These are phyloP conservation scores for Talaromyces piceae DNA, from an alignment of 2,329 filamentous ascomycete genomes.

Conservation along the genomic window DNA sequence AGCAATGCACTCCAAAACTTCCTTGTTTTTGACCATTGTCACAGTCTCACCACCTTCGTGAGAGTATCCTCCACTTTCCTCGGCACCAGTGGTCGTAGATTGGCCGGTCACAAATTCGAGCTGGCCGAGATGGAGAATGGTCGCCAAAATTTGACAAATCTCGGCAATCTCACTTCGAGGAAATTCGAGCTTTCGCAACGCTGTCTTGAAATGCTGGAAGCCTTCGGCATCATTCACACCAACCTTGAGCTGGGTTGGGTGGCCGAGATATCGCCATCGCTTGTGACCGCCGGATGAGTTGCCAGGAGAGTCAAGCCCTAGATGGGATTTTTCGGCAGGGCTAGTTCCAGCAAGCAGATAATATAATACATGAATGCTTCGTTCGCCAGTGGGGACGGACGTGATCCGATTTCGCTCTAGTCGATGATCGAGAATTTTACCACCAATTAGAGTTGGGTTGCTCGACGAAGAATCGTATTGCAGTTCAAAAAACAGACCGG, in stretches of 20 bases:
- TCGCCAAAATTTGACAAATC: conserved; percentile 88
- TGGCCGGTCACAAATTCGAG: conserved; percentile 83
- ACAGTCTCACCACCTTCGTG: conserved; percentile 83
- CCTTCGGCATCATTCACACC: conserved; percentile 94
- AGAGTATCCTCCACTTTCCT: conserved; percentile 93
- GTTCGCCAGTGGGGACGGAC: conserved; percentile 86
- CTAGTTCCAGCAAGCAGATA: conserved; percentile 92
- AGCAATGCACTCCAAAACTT: conserved; percentile 74
- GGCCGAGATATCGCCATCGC: conserved; percentile 92
- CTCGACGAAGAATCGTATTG: conserved; percentile 87
- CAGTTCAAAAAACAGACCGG: conserved; percentile 89
- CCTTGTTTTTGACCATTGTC: conserved; percentile 89
- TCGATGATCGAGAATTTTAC: conserved; percentile 88
- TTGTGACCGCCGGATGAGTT: conserved; percentile 51
- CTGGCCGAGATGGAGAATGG: conserved; percentile 95
- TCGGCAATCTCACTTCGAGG: conserved; percentile 89
- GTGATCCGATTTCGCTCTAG: conserved; percentile 87
- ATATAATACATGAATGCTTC: conserved; percentile 93
- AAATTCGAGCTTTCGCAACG: conserved; percentile 88
- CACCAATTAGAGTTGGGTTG: conserved; percentile 82
- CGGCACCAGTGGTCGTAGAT: conserved; percentile 68
- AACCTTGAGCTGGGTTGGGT: conserved; percentile 93
- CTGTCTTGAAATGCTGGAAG: conserved; percentile 96
- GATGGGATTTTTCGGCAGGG: conserved; percentile 77
- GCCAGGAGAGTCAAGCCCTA: conserved; percentile 53